Base-by-base conservation (phyloP, 805 yeast genomes). In the Zygotorulaspora chibaensis region DNA sequence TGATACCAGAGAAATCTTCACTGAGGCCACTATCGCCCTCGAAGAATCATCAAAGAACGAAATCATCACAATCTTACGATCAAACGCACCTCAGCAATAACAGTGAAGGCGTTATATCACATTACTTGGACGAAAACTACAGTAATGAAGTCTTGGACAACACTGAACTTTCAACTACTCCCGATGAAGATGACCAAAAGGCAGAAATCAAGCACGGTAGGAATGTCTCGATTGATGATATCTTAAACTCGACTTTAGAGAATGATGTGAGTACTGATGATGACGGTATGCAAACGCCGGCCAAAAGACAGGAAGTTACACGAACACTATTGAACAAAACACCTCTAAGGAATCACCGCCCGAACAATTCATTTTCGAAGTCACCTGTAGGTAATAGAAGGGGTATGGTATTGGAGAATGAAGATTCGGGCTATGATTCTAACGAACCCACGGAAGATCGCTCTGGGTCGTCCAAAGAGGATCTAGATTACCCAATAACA, bases 101-200 rank as follows among this genome's bases (percentile, higher is more conserved):
- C 35, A 52, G 59, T n/a, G 57, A 48, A 29, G 55, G 56, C 33
- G 56, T 58, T 2, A 51, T 55, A n/a, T 56, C 60, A 3, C 62
- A 58, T 39, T 58, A 56, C 35, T 36, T 57, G 16, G 49, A 50
- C 13, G 57, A 51, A n/a, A 42, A 42, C n/a, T 52, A 48, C n/a
- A 48, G 41, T 15, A 46, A 35, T 8, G 47, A 42, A 15, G 35
- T 44, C 9, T 29, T n/a, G 10, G 45, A 37, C 6, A 35, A 28
- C 10, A 8, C 18, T 27, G 33, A 30, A 11, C 39, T 16, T 16
- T 31, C n/a, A 16, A 40, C 15, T 12, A 27, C 12, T 11, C 18
- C 8, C 16, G 28, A 18, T 18, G 23, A 17, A 28, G 29, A 23
- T 27, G 38, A 29, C 39, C 28, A 16, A 1, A 29, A 30, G 7